These are phyloP conservation scores for Allantophomopsis lycopodina DNA, from an alignment of 2,329 filamentous ascomycete genomes.

Conservation along the genomic window DNA sequence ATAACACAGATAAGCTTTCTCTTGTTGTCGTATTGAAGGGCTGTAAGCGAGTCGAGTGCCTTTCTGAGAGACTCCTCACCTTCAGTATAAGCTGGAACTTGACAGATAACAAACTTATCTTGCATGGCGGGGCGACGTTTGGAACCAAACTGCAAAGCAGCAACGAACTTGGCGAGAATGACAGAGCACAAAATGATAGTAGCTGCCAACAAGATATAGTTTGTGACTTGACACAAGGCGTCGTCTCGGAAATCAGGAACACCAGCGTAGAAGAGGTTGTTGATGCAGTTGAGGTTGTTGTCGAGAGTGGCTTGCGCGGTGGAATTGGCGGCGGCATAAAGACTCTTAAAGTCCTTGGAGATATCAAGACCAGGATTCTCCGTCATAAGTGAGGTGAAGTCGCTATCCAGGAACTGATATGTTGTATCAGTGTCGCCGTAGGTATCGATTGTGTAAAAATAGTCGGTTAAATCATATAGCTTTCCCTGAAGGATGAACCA, in stretches of 20 bases:
- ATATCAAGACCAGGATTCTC: conserved; percentile 72
- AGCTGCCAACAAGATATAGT: conserved; percentile 79
- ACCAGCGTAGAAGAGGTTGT: conserved; percentile 73
- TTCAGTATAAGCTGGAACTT: conserved; percentile 95
- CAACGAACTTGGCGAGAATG: conserved; percentile 78
- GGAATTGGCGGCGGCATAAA: conserved; percentile 35
- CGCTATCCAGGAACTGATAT: conserved; percentile 61
- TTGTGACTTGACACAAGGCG: conserved; percentile 71
- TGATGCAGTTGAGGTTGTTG: conserved; percentile 67
- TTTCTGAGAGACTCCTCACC: conserved; percentile 91
- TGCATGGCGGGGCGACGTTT: conserved; percentile 82
- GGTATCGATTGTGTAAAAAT: conserved; percentile 61
- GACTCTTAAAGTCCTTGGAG: conserved; percentile 45
- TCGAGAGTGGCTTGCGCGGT: conserved; percentile 33
- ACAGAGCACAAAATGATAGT: conserved; percentile 72
- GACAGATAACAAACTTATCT: conserved; percentile 98
- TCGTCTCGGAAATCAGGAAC: conserved; percentile 72
- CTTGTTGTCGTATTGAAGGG: conserved; percentile 95
- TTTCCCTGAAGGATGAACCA: conserved; percentile 70
- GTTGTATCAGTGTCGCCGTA: conserved; percentile 32
- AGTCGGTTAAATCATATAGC: conserved; percentile 85
- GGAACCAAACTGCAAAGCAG: conserved; percentile 84
- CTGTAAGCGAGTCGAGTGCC: conserved; percentile 85
- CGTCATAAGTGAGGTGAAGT: conserved; percentile 54
- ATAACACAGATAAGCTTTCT: conserved; percentile 92